Conservation (phyloP, 2,329 filamentous ascomycete species). For the Sarocladium brachiariae region DNA sequence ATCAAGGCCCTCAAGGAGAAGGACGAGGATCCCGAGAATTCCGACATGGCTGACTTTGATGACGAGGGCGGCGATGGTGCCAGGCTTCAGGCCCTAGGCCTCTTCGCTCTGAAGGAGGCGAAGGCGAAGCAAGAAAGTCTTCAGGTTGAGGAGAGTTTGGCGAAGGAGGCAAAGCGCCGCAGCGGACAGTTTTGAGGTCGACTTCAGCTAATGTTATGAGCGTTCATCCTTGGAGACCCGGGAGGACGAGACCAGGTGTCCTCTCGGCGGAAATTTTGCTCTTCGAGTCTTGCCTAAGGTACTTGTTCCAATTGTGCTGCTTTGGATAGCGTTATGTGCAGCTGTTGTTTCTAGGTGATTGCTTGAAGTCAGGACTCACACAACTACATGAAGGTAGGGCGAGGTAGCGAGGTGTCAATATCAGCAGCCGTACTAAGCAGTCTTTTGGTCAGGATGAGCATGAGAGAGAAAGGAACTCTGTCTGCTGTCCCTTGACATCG, state of each 20-base stretch:
- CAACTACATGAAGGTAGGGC: too few species aligned
- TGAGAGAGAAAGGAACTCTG: too few species aligned
- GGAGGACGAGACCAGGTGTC: neutral
- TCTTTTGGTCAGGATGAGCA: too few species aligned
- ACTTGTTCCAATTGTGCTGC: too few species aligned
- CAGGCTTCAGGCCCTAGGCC: conserved; percentile 8
- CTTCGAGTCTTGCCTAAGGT: too few species aligned
- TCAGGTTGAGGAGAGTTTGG: conserved; percentile 54
- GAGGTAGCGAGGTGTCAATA: too few species aligned
- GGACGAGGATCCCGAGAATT: conserved; percentile 74
- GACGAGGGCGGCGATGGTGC: conserved; percentile 35
- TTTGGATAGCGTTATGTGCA: neutral
- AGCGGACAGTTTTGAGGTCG: conserved; percentile 6
- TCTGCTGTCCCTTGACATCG: too few species aligned
- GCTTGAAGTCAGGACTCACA: too few species aligned
- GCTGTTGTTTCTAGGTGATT: too few species aligned
- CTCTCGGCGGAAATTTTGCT: neutral
- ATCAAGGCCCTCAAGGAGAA: conserved; percentile 93
- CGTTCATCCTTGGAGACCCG: neutral
- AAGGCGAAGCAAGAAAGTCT: conserved; percentile 73
- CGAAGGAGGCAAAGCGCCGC: conserved; percentile 37
- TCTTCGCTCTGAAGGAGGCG: conserved; percentile 38
- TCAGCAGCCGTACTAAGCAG: too few species aligned
- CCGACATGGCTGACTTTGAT: conserved; percentile 56
- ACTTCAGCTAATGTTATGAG: neutral